A percentile compares a stretch with the other conserved stretches of the same genome.
phyloP scores from a whole-genome alignment of 805 yeast genomes.

The Torulaspora delbrueckii region DNA sequence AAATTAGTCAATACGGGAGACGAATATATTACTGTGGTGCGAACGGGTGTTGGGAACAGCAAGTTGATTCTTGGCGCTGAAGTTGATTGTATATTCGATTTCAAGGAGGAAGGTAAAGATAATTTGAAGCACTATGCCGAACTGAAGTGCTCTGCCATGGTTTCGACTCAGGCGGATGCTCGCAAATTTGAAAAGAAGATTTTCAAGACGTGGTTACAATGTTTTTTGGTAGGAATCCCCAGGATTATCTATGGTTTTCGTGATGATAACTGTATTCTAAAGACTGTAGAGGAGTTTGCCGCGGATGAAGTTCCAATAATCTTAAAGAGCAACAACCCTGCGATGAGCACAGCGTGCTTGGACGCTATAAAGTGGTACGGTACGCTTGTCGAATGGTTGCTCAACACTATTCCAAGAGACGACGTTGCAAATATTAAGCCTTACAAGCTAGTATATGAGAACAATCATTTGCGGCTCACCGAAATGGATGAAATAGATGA shows the following conservation, averaged over 20 bases:
- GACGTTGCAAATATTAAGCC: constrained; percentile 48
- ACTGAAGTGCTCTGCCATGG: constrained; percentile 62
- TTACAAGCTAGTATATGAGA: constrained; percentile 49
- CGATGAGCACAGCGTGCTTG: constrained; percentile 58
- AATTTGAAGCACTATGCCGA: constrained; percentile 75
- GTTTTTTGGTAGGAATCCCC: constrained; percentile 83
- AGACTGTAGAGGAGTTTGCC: constrained; percentile 65
- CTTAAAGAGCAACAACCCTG: constrained; percentile 45
- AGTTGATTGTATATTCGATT: constrained; percentile 87
- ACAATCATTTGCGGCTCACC: constrained; percentile 49
- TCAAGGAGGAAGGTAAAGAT: constrained; percentile 44
- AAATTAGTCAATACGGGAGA: constrained; percentile 62
- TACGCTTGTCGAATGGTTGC: constrained; percentile 75
- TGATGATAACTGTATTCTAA: constrained; percentile 61
- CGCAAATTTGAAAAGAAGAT: constrained; percentile 69
- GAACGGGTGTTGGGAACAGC: constrained; percentile 74
- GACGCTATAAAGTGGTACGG: constrained; percentile 84
- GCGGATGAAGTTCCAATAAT: constrained; percentile 75
- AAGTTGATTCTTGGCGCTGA: constrained; percentile 78
- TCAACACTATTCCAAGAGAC: constrained; percentile 48
- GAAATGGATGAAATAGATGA: constrained; percentile 38
- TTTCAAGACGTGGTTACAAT: constrained; percentile 86
- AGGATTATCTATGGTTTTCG: constrained; percentile 80
- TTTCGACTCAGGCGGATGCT: constrained; percentile 54
- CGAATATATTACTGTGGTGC: constrained; percentile 76